A percentile compares a stretch with the other conserved stretches of the same genome.
Conservation (phyloP, 495 filamentous ascomycete genomes). For the Penicillium samsonianum region DNA sequence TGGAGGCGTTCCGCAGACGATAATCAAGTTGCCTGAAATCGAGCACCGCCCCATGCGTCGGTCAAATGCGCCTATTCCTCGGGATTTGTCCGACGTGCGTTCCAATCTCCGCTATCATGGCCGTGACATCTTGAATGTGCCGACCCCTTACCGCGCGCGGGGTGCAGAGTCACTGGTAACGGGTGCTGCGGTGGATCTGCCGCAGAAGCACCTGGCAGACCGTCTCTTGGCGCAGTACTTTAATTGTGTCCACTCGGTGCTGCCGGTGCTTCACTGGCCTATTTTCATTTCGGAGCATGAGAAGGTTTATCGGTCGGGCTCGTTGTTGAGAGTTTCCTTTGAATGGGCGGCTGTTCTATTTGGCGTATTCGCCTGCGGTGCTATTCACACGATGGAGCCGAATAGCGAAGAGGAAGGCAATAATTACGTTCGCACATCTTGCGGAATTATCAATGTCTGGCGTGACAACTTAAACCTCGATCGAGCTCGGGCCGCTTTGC, state of each 20-base stretch:
- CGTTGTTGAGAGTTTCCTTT: conserved; percentile 62
- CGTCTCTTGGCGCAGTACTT: conserved; percentile 74
- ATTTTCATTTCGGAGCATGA: conserved; percentile 77
- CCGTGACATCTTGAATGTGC: conserved; percentile 78
- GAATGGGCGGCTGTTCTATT: conserved; percentile 85
- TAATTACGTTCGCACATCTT: conserved; percentile 69
- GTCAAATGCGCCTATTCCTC: conserved; percentile 57
- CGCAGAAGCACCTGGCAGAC: conserved; percentile 68
- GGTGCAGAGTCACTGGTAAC: conserved; percentile 52
- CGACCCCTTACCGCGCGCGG: conserved; percentile 67
- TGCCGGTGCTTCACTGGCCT: conserved; percentile 89
- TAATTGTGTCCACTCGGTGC: conserved; percentile 69
- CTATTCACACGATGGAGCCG: conserved; percentile 65
- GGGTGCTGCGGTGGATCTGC: conserved; percentile 63
- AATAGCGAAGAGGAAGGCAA: conserved; percentile 63
- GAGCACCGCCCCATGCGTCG: conserved; percentile 62
- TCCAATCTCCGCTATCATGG: conserved; percentile 72
- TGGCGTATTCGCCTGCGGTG: conserved; percentile 79
- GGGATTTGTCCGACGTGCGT: conserved; percentile 71
- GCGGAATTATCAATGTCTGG: conserved; percentile 74
- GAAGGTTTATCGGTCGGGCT: conserved; percentile 67
- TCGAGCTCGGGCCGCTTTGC: conserved; percentile 68
- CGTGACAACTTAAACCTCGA: conserved; percentile 80
- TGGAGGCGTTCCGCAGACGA: conserved; percentile 53
- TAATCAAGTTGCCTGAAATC: conserved; percentile 70